Conservation (phyloP, 345 rosid genomes). For the Hibiscus trionum region DNA sequence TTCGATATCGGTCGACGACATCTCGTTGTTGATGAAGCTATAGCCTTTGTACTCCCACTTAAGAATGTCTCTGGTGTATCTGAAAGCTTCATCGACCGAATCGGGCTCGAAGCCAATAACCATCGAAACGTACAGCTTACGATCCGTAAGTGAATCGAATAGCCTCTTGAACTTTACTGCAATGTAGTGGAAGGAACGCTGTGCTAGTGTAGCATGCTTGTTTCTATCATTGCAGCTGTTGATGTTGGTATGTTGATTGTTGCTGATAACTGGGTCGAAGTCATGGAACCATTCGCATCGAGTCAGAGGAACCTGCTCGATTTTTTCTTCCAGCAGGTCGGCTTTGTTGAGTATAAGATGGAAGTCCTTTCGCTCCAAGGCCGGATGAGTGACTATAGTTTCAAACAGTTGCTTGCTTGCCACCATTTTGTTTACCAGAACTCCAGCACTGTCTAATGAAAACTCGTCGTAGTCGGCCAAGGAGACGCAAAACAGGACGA, state of each 20-base stretch:
- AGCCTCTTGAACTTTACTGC: constrained; percentile 67
- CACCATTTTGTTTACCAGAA: constrained; percentile 66
- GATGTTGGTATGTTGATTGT: constrained; percentile 13
- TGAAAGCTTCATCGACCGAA: constrained; percentile 44
- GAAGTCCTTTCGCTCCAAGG: constrained; percentile 55
- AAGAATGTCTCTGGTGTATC: constrained; percentile 57
- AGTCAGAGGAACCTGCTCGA: constrained; percentile 45
- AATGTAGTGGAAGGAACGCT: constrained; percentile 58
- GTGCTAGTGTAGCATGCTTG: constrained; percentile 41
- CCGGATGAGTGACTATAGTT: constrained; percentile 46
- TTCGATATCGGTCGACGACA: constrained; percentile 38
- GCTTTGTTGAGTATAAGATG: constrained; percentile 76
- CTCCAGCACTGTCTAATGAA: constrained; percentile 42
- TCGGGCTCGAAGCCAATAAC: constrained; percentile 59
- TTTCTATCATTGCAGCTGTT: constrained; percentile 13
- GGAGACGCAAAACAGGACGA: constrained; percentile 65
- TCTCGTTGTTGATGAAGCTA: constrained; percentile 20
- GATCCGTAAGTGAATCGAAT: constrained; percentile 39
- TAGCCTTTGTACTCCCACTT: constrained; percentile 47
- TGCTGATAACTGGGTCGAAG: constrained; percentile 56
- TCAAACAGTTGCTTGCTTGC: constrained; percentile 64
- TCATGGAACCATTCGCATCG: constrained; percentile 79
- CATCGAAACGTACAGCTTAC: constrained; percentile 48
- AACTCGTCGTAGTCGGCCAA: constrained; percentile 54
- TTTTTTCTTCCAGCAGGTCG: constrained; percentile 71